A percentile compares a stretch with the other conserved stretches of the same genome.
Evolutionary conservation across 495 filamentous ascomycete species (phyloP).

Genomic region (Xylaria longipes): DNA sequence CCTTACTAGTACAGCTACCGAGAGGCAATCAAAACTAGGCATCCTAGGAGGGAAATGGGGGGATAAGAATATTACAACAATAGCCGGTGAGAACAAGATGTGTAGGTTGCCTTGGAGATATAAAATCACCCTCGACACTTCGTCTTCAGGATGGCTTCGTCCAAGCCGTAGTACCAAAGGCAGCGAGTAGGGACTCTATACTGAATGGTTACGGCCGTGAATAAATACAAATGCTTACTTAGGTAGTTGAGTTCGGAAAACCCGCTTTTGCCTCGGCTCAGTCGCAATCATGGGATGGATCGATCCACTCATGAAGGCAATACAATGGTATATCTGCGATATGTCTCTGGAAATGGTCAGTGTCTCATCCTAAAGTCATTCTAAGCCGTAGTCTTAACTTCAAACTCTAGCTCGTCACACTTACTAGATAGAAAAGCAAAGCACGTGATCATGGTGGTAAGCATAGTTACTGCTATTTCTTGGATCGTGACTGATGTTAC

Average conservation of each 20-base stretch:
- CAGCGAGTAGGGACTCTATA: background rate
- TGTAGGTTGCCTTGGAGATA: background rate
- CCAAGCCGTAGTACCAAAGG: background rate
- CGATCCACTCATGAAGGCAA: background rate
- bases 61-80: background rate
- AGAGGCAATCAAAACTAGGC: background rate
- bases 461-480: background rate
- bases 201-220: background rate
- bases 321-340: background rate
- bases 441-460: background rate
- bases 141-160: background rate
- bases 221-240: background rate
- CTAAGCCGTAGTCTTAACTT: background rate
- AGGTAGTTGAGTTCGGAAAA: background rate
- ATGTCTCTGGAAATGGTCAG: background rate
- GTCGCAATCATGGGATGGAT: background rate
- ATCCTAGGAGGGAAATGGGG: background rate
- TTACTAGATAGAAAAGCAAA: background rate
- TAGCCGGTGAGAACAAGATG: background rate
- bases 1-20: no score
- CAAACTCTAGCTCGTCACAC: background rate
- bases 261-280: background rate
- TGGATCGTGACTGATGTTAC: background rate
- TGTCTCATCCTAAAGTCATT: background rate
- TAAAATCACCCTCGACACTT: background rate